Evolutionary conservation across 1,284 basidiomycete genomes (phyloP), one percentile per base, ranked within the genome.

Genomic region (Caloboletus firmus): DNA sequence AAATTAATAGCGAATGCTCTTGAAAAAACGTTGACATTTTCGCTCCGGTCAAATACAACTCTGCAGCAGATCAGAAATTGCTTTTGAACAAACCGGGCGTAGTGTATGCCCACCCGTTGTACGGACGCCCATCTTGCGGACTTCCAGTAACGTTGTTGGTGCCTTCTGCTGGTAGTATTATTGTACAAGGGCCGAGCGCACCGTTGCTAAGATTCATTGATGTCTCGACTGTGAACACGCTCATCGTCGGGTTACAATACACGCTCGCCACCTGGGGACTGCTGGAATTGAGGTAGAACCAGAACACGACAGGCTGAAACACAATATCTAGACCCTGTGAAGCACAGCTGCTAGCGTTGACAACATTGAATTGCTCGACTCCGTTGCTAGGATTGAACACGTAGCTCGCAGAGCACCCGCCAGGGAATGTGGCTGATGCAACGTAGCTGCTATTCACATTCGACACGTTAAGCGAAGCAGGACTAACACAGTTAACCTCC

Each of bases 301-400:
- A 87, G 59, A 87, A 87, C 72, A 85, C 77, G 35, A 86, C 80
- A 2, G 84, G 82, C 41, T 73, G 75, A 52, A 81, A 79, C 18
- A 71, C 56, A n/a, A 73, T 54, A 39, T 77, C 68, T 17, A 70
- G 35, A 10, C 50, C 55, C 9, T 67, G 55, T 13, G 66, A 60
- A 45, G 71, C 71, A 39, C 76, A 77, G 59, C 74, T 77, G 6
- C 71, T 59, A 1, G 74, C 74, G 20, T 69, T 65, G 22, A 65
- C 55, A 5, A 81, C 81, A 50, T 75, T 79, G 60, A 77, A 83
- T 65, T 83, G 82, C 51, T 73, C 65, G 3, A 64, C 61, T 3
- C 79, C 58, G 41, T 74, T 71, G 18, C 44, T 55, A 9, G 76
- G 67, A 58, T 76, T 63, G 58, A 84, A 77, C 1, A 59, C 54